Evolutionary conservation across 169 alveolate genomes (phyloP).

Genomic region (Plasmodium yoelii): DNA sequence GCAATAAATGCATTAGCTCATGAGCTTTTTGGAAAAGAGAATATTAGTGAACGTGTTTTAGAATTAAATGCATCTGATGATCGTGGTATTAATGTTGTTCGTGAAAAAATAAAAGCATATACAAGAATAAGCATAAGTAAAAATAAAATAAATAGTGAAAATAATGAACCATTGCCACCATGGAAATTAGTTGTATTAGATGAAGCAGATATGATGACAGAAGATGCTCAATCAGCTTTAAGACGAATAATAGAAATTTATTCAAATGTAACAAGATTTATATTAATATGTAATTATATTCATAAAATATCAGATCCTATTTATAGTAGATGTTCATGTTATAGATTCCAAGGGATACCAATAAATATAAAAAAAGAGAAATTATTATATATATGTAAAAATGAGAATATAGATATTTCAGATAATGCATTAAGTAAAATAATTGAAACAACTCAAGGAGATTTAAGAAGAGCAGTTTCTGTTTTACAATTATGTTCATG

Average conservation of each 20-base stretch:
- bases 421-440: slow-evolving; percentile 86
- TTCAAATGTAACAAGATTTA: slow-evolving; percentile 96
- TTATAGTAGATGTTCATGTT: slow-evolving; percentile 96
- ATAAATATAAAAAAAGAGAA: slow-evolving; percentile 92
- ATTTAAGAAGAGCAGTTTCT: slow-evolving; percentile 95
- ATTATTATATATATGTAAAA: slow-evolving; percentile 89
- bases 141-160: slow-evolving; percentile 86
- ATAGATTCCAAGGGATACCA: slow-evolving; percentile 95
- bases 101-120: slow-evolving; percentile 97
- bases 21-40: slow-evolving; percentile 94
- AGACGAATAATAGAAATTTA: slow-evolving; percentile 98
- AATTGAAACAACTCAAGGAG: slow-evolving; percentile 94
- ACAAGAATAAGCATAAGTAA: slow-evolving; percentile 94
- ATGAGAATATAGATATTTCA: slow-evolving; percentile 81
- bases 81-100: slow-evolving; percentile 97
- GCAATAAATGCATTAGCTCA: slow-evolving; percentile 96
- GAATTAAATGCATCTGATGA: slow-evolving; percentile 99
- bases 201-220: slow-evolving; percentile 99
- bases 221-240: slow-evolving; percentile 99
- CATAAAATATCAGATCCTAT: slow-evolving; percentile 97
- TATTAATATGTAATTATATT: slow-evolving; percentile 98
- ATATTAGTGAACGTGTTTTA: slow-evolving; percentile 93
- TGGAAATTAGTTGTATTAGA: slow-evolving; percentile 97
- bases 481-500: slow-evolving; percentile 91
- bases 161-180: slow-evolving; percentile 89